Base-by-base conservation (phyloP, 192 early-diverging fungal species). In the Podila verticillata region DNA sequence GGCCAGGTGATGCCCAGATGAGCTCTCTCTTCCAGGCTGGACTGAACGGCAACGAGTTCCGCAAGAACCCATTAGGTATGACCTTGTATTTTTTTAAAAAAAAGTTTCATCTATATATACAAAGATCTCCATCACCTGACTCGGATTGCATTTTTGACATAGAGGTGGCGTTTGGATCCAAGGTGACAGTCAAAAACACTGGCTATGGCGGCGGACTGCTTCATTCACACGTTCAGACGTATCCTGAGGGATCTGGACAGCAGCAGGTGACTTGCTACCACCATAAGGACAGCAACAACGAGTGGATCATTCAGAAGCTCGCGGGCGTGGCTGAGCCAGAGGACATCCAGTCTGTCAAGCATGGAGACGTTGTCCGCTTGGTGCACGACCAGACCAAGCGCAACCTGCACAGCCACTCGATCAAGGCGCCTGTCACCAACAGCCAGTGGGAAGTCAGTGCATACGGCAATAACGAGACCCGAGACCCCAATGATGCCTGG, bases 221-320 rank as follows among this genome's bases (percentile, higher is more conserved):
- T 49, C 98, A 99, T 75, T 99, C 98, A 32, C 98, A 99, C 75
- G 70, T 90, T 24, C 93, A 97, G 82, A 83, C 82, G 19, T 99
- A 92, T 65, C 96, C 96, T 0, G 85, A 87, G 19, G 90, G 90
- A 56, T 84, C 84, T 24, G 93, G 94, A 20, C 98, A 99, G 84
- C 98, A 99, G 82, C 98, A 99, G 83, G 88, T 99, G 29, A 98
- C 98, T 0, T 93, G 92, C 34, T 99, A 99, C 78, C 90, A 91
- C 35, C 93, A 97, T 84, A 95, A 94, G 73, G 98, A 99, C 78
- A 36, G 48, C 60, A 99, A 99, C 85, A 99, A 99, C 85, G 84
- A 95, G 54, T 99, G 96, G 96, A 80, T 91, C 7, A 81, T 98
- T 48, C 83, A 84, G 26, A 87, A 90, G 70, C 70, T 84, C 2